These are phyloP conservation scores for Verruconis gallopava DNA, from an alignment of 2,329 filamentous ascomycete species.

Conservation along the genomic window DNA sequence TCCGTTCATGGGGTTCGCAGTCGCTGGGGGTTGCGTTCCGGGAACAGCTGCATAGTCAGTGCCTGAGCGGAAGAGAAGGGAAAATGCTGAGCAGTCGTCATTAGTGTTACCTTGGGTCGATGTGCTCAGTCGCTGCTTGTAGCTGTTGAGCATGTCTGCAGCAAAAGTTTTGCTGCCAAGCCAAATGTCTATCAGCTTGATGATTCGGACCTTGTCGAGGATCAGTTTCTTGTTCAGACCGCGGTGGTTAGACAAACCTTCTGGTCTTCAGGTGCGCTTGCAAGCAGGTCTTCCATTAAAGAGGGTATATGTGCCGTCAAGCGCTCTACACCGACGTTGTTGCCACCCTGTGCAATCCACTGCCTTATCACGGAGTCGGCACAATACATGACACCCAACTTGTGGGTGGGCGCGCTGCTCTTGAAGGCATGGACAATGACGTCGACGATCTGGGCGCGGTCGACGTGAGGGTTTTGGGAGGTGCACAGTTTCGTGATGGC, in stretches of 20 bases:
- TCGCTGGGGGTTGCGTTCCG: not conserved
- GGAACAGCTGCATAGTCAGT: not conserved
- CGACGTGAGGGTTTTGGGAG: conserved; percentile 2
- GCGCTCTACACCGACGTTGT: conserved; percentile 58
- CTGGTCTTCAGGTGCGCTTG: conserved; percentile 80
- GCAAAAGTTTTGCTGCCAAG: conserved; percentile 92
- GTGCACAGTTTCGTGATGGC: conserved; percentile 79
- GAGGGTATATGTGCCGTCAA: conserved; percentile 89
- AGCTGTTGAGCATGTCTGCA: conserved; percentile 59
- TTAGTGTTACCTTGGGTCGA: conserved; percentile 17
- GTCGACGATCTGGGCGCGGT: conserved; percentile 2
- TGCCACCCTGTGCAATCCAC: conserved; percentile 76
- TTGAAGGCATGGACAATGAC: conserved; percentile 64
- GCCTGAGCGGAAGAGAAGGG: not conserved
- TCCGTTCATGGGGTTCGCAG: not conserved
- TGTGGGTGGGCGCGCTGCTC: conserved; percentile 86
- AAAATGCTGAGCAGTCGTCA: not conserved
- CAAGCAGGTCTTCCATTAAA: conserved; percentile 90
- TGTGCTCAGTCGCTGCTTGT: conserved; percentile 66
- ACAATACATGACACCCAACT: conserved; percentile 97
- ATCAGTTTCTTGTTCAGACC: not conserved
- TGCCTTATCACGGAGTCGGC: conserved; percentile 99
- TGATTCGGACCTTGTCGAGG: conserved; percentile 74
- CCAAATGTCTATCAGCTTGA: conserved; percentile 94
- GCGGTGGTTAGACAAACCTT: conserved; percentile 59